Conservation (phyloP, 2,329 filamentous ascomycete genomes). For the Alternaria gansuensis region DNA sequence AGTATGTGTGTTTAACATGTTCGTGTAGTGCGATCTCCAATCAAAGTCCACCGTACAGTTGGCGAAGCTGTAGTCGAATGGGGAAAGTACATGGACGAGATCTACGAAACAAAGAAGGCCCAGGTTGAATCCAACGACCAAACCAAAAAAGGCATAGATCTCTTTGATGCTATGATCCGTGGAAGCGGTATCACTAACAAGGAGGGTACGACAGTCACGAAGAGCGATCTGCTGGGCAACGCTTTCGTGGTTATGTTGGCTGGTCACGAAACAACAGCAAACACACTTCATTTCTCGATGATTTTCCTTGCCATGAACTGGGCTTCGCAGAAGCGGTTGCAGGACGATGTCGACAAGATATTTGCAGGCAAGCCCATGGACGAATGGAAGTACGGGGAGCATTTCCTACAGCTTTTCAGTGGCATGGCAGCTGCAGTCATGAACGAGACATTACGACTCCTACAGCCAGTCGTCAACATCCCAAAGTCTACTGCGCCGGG, state of each 20-base stretch:
- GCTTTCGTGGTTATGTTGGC: conserved; percentile 71
- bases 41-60: conserved; percentile 62
- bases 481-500: conserved; percentile 68
- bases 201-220: conserved; percentile 44
- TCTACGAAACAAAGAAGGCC: conserved; percentile 69
- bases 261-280: conserved; percentile 83
- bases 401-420: conserved; percentile 71
- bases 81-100: conserved; percentile 73
- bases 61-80: conserved; percentile 69
- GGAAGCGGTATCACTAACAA: conserved; percentile 47
- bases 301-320: conserved; percentile 73
- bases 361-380: conserved; percentile 66
- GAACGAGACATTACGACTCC: conserved; percentile 78
- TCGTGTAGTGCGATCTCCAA: conserved; percentile 41
- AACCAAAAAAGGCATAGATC: conserved; percentile 60
- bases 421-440: conserved; percentile 77
- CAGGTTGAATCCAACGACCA: conserved; percentile 51
- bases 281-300: conserved; percentile 75
- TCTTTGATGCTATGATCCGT: conserved; percentile 60
- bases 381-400: conserved; percentile 75
- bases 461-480: conserved; percentile 75
- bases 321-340: conserved; percentile 69
- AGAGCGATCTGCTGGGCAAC: conserved; percentile 74
- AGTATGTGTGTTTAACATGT: conserved; percentile 7
- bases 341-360: conserved; percentile 73